phyloP scores from a whole-genome alignment of 1,139 yeast genomes.

The Geotrichum fermentans region DNA sequence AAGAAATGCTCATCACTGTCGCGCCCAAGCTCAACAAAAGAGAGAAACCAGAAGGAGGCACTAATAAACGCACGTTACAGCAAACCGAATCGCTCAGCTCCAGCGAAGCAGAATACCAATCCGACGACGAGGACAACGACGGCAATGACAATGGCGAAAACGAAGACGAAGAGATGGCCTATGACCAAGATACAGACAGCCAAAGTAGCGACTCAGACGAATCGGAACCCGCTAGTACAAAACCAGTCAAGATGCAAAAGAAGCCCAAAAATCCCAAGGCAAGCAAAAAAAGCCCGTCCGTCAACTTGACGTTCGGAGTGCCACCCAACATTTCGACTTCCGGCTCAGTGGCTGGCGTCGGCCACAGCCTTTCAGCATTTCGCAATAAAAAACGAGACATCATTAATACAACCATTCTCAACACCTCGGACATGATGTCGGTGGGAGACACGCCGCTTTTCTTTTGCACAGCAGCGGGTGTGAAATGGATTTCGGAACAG shows the following conservation, averaged over 20 bases:
- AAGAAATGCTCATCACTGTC: slow-evolving; percentile 31
- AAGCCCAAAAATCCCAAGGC: not conserved
- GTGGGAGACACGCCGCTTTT: slow-evolving; percentile 37
- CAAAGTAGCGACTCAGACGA: not conserved
- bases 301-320: not conserved
- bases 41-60: not conserved
- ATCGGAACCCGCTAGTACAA: not conserved
- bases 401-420: slow-evolving; percentile 9
- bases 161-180: slow-evolving; percentile 9
- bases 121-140: slow-evolving; percentile 5
- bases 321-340: not conserved
- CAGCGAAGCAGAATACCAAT: slow-evolving; percentile 2
- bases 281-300: not conserved
- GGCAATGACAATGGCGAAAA: slow-evolving; percentile 12
- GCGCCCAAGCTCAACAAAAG: slow-evolving; percentile 15
- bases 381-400: slow-evolving; percentile 3
- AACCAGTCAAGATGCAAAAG: not conserved
- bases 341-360: not conserved
- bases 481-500: slow-evolving; percentile 40
- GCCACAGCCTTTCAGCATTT: not conserved
- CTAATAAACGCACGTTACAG: too few species aligned
- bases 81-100: too few species aligned
- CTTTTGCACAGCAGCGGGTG: slow-evolving; percentile 40
- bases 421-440: slow-evolving; percentile 16
- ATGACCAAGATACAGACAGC: not conserved